A percentile compares a stretch with the other conserved stretches of the same genome.
phyloP scores from a whole-genome alignment of 768 basidiomycete genomes.

The Tubosaeta brunneosetosa region DNA sequence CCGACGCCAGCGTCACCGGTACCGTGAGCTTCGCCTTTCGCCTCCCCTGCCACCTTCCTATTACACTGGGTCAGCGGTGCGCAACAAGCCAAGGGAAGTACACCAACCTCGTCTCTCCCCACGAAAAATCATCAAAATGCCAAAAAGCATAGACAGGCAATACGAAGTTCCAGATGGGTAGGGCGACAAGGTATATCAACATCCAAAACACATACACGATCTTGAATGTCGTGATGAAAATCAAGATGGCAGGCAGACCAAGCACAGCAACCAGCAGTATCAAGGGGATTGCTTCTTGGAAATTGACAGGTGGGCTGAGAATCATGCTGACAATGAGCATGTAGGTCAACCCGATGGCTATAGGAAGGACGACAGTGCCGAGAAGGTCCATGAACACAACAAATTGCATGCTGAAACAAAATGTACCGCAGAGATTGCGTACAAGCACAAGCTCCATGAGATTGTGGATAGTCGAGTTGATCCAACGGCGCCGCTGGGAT shows the following conservation, averaged over 20 bases:
- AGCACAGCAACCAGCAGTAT: conserved; percentile 86
- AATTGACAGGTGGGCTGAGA: conserved; percentile 73
- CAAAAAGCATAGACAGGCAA: conserved; percentile 95
- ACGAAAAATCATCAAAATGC: conserved; percentile 99
- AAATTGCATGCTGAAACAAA: conserved; percentile 99
- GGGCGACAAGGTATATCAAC: conserved; percentile 86
- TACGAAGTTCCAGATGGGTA: conserved; percentile 96
- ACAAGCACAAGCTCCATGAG: conserved; percentile 98
- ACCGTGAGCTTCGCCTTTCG: conserved; percentile 73
- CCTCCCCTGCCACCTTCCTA: conserved; percentile 95
- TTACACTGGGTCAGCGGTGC: conserved; percentile 9
- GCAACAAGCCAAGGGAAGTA: not conserved
- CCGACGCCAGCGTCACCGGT: conserved; percentile 50
- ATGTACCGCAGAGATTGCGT: conserved; percentile 95
- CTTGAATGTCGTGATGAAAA: conserved; percentile 91
- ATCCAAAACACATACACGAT: conserved; percentile 98
- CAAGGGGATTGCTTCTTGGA: conserved; percentile 92
- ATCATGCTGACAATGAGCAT: conserved; percentile 79
- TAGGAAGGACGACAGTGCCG: conserved; percentile 87
- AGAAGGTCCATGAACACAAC: conserved; percentile 96
- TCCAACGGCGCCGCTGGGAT: conserved; percentile 97
- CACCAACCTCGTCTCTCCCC: conserved; percentile 94
- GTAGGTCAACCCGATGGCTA: conserved; percentile 90
- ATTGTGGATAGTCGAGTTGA: conserved; percentile 99
- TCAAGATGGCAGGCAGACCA: conserved; percentile 88